Evolutionary conservation across 306 rosid genomes (phyloP).

Genomic region (Canavalia gladiata): DNA sequence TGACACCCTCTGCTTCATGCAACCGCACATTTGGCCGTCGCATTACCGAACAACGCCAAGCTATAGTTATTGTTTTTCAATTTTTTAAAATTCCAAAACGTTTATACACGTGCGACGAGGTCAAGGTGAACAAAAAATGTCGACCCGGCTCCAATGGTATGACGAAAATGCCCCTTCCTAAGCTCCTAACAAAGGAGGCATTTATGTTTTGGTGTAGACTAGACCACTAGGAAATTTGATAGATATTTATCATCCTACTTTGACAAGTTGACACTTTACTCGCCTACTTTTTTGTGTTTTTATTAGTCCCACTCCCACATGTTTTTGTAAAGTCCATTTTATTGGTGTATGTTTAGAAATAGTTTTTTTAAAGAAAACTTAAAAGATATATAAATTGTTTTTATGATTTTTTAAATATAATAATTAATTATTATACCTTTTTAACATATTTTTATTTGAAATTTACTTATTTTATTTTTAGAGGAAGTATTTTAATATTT

Average conservation of each 20-base stretch:
- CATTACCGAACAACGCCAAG: background rate
- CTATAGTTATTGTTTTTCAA: too few relatives aligned
- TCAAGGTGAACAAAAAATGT: background rate
- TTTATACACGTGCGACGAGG: background rate
- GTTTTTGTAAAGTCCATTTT: too few relatives aligned
- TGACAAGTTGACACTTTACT: background rate
- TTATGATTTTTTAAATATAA: too few relatives aligned
- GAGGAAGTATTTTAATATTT: too few relatives aligned
- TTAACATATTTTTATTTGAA: too few relatives aligned
- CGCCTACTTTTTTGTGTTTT: slow-evolving; percentile 1
- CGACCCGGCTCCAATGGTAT: background rate
- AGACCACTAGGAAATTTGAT: background rate
- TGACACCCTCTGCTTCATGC: slow-evolving; percentile 44
- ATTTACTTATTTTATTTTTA: too few relatives aligned
- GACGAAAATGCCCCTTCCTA: slow-evolving; percentile 5
- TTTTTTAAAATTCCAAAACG: background rate
- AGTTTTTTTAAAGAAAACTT: too few relatives aligned
- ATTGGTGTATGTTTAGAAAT: too few relatives aligned
- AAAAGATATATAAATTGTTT: too few relatives aligned
- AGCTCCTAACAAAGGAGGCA: slow-evolving; percentile 15
- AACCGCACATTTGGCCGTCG: slow-evolving; percentile 49
- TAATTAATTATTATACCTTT: too few relatives aligned
- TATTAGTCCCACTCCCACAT: background rate
- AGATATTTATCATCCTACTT: background rate
- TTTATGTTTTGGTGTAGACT: slow-evolving; percentile 3